Base-by-base conservation (phyloP, 148 eudicot genomes). In the Limonium bicolor region DNA sequence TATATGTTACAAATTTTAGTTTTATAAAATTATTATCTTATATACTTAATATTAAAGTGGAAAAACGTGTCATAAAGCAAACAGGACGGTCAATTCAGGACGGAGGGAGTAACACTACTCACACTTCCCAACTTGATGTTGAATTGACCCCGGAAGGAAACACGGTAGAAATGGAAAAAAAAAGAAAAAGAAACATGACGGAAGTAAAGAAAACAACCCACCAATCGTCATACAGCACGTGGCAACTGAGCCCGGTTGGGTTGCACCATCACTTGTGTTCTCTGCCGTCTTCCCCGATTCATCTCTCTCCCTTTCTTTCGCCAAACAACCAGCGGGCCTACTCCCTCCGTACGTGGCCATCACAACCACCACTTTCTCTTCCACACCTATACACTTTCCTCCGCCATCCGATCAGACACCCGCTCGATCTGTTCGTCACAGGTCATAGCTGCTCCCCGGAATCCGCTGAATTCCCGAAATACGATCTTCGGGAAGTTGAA, bases 351-450 rank as follows among this genome's bases (percentile, higher is more conserved):
- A 23, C 48, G 48, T 43, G 48, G 1, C 48, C 30, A 43, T 17
- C 45, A 41, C 48, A 13, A 43, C 27, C 45, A 41, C 48, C 25
- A 43, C 31, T 29, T 43, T 20, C 45, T 41, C n/a, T 41, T 41
- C 45, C 27, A 20, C 45, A 21, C 20, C 48, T 24, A 28, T 5
- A n/a, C 27, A 15, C 6, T 21, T 27, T 41, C 46, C 46, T 27
- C 11, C 46, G 46, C 26, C 24, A 20, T 39, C 13, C 46, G 14
- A 31, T 43, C n/a, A n/a, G n/a, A n/a, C n/a, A n/a, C n/a, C n/a
- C n/a, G n/a, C n/a, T n/a, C 48, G 29, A 6, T n/a, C 27, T 13
- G 1, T 43, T 20, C 45, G 43, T 25, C 20, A 25, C 41, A 0
- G 13, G 45, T 27, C 27, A 27, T 20, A 20, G 26, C 4, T 20